Conservation (phyloP, 306 rosid species). For the Malus domestica region ASM211411v1 NC_041796.1:1426501-1427000, state of each 20-base stretch:
- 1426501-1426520: not conserved
- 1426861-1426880: not conserved
- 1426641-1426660: not conserved
- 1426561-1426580: not conserved
- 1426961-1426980: not conserved
- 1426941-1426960: not conserved
- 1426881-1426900: not conserved
- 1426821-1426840: not conserved
- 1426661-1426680: not conserved
- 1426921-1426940: not conserved
- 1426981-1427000: too few species aligned
- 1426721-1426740: not conserved
- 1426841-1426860: not conserved
- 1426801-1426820: not conserved
- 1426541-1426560: not conserved
- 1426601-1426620: not conserved
- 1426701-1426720: not conserved
- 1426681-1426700: accelerated
- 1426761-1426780: accelerated
- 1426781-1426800: not conserved
- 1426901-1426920: not conserved
- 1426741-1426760: not conserved
- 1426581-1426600: not conserved
- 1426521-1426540: not conserved
- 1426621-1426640: not conserved